These are phyloP conservation scores for Asparagopsis taxiformis DNA, from an alignment of 31 red algal genomes.

Conservation along the genomic window DNA sequence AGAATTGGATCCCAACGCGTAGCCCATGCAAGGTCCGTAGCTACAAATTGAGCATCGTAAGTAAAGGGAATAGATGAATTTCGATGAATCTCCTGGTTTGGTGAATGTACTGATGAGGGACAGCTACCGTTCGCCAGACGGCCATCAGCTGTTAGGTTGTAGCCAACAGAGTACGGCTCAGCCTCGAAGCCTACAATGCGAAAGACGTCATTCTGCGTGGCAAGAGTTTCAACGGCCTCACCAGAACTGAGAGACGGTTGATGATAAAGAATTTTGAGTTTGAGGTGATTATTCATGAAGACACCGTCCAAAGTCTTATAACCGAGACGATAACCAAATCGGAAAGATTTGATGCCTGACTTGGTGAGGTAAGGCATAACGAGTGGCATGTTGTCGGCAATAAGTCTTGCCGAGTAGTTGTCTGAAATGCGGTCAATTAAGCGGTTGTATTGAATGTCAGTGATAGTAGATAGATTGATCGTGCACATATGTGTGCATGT, in stretches of 20 bases:
- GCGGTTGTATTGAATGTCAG: constrained; percentile 11
- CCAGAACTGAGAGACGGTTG: constrained; percentile 43
- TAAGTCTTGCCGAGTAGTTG: constrained; percentile 72
- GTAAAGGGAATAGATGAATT: constrained; percentile 58
- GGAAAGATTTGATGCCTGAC: constrained; percentile 31
- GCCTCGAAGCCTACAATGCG: constrained; percentile 98
- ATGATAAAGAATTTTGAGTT: constrained; percentile 87
- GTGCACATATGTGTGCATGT: constrained; percentile 75
- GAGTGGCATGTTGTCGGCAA: constrained; percentile 92
- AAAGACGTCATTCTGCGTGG: constrained; percentile 33
- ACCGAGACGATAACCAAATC: constrained; percentile 70
- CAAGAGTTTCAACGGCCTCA: constrained; percentile 43
- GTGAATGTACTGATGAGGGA: constrained; percentile 3
- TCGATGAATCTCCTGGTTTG: constrained; percentile 1
- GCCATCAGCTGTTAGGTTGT: constrained; percentile 32
- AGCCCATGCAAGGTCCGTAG: constrained; percentile 79
- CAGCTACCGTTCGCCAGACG: constrained; percentile 7
- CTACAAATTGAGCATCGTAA: constrained; percentile 80
- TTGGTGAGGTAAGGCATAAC: constrained; percentile 37
- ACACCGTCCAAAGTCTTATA: constrained; percentile 8
- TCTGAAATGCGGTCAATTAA: constrained; percentile 51
- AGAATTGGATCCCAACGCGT: constrained; percentile 89
- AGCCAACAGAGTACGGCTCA: constrained; percentile 41
- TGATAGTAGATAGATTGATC: constrained; percentile 17
- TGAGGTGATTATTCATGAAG: constrained; percentile 92